A percentile compares a stretch with the other conserved stretches of the same genome.
Conservation (phyloP, 1,284 basidiomycete species). For the Mycosarcoma mackinlayi region DNA sequence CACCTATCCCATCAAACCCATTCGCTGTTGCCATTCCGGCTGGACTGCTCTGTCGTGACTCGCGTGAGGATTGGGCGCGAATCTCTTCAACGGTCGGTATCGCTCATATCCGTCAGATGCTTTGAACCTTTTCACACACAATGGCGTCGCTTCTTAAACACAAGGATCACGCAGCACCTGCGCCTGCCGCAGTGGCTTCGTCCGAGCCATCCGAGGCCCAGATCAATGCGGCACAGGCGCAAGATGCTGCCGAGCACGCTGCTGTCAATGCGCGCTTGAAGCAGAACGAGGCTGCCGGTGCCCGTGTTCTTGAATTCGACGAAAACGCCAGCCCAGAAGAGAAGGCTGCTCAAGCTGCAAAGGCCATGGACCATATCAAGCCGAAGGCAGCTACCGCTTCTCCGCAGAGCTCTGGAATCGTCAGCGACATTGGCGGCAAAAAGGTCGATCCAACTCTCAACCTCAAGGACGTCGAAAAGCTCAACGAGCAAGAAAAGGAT, state of each 20-base stretch:
- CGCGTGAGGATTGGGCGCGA: background rate
- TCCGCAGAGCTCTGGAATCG: conserved; percentile 37
- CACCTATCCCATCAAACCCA: too few relatives aligned
- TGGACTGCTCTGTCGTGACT: background rate
- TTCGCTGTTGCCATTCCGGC: background rate
- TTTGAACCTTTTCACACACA: conserved; percentile 3
- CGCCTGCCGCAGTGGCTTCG: conserved; percentile 1
- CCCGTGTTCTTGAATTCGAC: conserved; percentile 58
- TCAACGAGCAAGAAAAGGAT: conserved; percentile 50
- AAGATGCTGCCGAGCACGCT: conserved; percentile 42
- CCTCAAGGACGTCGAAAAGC: conserved; percentile 58
- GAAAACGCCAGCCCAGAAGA: conserved; percentile 63
- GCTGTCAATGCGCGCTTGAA: conserved; percentile 36
- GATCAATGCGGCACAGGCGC: conserved; percentile 40
- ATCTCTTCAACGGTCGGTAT: background rate
- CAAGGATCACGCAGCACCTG: conserved; percentile 34
- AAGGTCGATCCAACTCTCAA: conserved; percentile 58
- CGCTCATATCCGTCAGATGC: conserved; percentile 4
- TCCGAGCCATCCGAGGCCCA: conserved; percentile 27
- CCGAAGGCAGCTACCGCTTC: conserved; percentile 41
- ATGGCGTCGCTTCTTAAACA: conserved; percentile 39
- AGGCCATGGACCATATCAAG: conserved; percentile 48
- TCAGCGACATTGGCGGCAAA: conserved; percentile 55
- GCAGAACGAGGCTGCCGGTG: conserved; percentile 55
- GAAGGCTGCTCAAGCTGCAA: conserved; percentile 57